Conservation (phyloP, 441 rosid species). For the Arabidopsis lyrata region DNA sequence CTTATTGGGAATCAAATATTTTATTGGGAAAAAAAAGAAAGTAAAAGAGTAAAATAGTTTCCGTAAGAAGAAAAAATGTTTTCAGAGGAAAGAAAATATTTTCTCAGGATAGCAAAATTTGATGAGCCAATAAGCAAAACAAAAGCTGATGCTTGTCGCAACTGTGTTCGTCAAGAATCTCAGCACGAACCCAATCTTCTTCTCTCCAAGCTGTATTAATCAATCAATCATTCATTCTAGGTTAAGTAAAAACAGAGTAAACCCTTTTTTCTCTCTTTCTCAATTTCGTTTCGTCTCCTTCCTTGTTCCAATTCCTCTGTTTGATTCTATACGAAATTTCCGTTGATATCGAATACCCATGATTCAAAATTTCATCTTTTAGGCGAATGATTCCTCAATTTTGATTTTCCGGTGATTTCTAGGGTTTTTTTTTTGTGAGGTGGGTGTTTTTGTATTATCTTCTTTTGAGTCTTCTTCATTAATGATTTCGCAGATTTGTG, state of each 20-base stretch:
- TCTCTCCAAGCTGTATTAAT: conserved; percentile 8
- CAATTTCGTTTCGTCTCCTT: conserved; percentile 16
- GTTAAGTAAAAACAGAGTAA: conserved; percentile 22
- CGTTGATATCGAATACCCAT: conserved; percentile 27
- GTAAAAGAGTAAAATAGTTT: conserved; percentile 6
- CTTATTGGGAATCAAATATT: not conserved
- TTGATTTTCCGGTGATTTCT: conserved; percentile 24
- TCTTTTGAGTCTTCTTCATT: conserved; percentile 20
- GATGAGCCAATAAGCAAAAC: conserved; percentile 37
- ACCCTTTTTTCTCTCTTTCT: conserved; percentile 2
- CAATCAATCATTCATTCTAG: conserved; percentile 2
- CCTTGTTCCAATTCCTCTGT: not conserved
- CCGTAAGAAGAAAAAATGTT: conserved; percentile 3
- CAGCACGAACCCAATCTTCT: conserved; percentile 11
- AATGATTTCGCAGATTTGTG: conserved; percentile 24
- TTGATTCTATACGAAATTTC: conserved; percentile 1
- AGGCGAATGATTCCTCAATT: conserved; percentile 13
- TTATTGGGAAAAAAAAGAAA: not conserved
- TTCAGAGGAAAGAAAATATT: conserved; percentile 22
- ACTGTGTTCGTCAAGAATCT: conserved; percentile 32
- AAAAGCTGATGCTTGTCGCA: conserved; percentile 41
- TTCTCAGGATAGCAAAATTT: conserved; percentile 20
- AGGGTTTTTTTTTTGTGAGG: conserved; percentile 41
- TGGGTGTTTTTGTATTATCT: conserved; percentile 13
- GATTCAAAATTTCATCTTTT: conserved; percentile 11